Base-by-base conservation (phyloP, 208 protist species). In the Acanthamoeba castellanii region DNA sequence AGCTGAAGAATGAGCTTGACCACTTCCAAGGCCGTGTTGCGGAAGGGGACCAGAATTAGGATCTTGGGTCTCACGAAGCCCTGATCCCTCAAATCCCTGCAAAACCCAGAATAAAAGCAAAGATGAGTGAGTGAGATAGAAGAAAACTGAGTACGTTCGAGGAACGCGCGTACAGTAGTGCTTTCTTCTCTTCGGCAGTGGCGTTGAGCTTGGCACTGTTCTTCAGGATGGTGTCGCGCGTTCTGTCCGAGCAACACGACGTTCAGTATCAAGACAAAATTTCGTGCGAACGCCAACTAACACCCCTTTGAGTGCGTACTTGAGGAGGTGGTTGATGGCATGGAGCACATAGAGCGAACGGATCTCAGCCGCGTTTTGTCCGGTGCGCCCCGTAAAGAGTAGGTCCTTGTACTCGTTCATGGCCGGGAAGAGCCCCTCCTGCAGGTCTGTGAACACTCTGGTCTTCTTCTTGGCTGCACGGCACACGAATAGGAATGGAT, bases 21-120 rank as follows among this genome's bases (percentile, higher is more conserved):
- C 64, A 98, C 98, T 55, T 98, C 96, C 82, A 98, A 96, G 70
- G 98, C 98, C 42, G 98, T 97, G 93, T 99, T 99, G 42, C 98
- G 97, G 96, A 99, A 98, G 5, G 99, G 99, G 16, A 99, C 96
- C 94, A 99, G 92, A 34, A 99, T 97, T 14, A 99, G 97, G 55
- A 99, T 95, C 25, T 97, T 98, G 18, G 98, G 98, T 47, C 98
- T 98, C 45, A 98, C 98, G 95, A 99, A 99, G 25, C 99, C 99
- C 95, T 99, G 98, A 93, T 99, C 98, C 32, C 98, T 57, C 72
- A 85, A 8, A 55, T 94, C 91, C 16, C 91, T 94, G 52, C 20
- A 66, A 34, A 42, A 8, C 2, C 34, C 0, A 30, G 7, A 18
- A 5, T 18, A n/a, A 93, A 5, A 93, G 27, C 47, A 93, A 16